phyloP scores from a whole-genome alignment of 108 stramenopile species.

The Nitzschia sp. region DNA sequence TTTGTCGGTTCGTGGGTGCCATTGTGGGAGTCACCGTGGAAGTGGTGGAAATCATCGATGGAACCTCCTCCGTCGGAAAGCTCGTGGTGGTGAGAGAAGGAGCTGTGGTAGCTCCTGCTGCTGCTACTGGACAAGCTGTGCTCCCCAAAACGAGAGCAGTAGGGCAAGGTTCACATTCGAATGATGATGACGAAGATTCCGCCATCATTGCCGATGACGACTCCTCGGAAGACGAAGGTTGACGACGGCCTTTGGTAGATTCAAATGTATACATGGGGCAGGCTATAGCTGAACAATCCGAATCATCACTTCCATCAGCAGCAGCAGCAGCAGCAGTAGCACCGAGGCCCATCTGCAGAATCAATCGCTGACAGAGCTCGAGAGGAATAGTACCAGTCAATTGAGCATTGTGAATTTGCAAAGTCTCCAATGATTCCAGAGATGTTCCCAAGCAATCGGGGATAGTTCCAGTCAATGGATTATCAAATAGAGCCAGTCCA shows the following conservation, averaged over 20 bases:
- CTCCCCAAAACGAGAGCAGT: constrained; percentile 1
- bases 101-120: not conserved
- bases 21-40: too few relatives aligned
- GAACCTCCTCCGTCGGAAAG: too few relatives aligned
- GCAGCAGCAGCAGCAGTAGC: not conserved
- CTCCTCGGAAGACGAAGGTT: not conserved
- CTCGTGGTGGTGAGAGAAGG: too few relatives aligned
- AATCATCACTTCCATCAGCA: not conserved
- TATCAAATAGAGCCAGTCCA: constrained; percentile 13
- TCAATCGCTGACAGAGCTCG: constrained; percentile 11
- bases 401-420: constrained; percentile 2
- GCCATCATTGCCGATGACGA: too few relatives aligned
- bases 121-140: not conserved
- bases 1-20: too few relatives aligned
- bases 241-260: not conserved
- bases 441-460: constrained; percentile 1
- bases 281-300: not conserved
- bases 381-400: constrained; percentile 16
- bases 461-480: not conserved
- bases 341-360: not conserved
- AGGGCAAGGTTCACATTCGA: constrained; percentile 7
- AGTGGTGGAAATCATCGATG: too few relatives aligned
- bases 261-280: constrained; percentile 12
- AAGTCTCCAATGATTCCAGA: not conserved
- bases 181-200: not conserved